These are phyloP conservation scores for Tetrahymena elliotti DNA, from an alignment of 73 alveolate genomes.

Conservation along the genomic window DNA sequence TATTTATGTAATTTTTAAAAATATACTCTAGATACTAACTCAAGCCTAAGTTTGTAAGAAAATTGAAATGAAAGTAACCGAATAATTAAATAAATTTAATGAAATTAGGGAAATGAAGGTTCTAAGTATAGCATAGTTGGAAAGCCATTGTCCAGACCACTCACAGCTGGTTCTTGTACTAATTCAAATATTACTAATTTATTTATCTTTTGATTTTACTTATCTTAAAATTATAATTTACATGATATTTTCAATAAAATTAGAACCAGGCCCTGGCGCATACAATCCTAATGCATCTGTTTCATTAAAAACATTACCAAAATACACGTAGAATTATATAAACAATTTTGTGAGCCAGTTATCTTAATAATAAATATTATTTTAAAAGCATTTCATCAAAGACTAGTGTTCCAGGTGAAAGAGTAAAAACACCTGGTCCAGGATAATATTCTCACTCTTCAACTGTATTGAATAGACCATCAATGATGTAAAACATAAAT, in stretches of 20 bases:
- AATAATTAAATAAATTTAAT: neutral
- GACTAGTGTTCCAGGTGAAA: neutral
- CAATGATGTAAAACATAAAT: conserved; percentile 1
- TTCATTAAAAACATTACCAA: neutral
- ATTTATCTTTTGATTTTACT: too few relatives aligned
- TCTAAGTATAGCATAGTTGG: neutral
- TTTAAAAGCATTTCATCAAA: neutral
- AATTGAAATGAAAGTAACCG: neutral
- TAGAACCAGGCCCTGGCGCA: neutral
- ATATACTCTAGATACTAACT: neutral
- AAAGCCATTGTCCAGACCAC: neutral
- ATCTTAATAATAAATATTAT: neutral
- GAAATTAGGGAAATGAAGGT: neutral
- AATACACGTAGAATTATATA: neutral
- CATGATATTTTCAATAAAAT: too few relatives aligned
- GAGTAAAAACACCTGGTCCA: conserved; percentile 27
- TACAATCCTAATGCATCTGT: neutral
- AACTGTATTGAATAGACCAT: conserved; percentile 23
- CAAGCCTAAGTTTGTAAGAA: neutral
- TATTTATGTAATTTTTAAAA: neutral
- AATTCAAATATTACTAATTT: neutral
- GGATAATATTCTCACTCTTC: conserved; percentile 24
- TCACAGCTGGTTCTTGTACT: neutral
- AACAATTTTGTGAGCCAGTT: neutral
- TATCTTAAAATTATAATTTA: too few relatives aligned